Evolutionary conservation across 164 flowering plant genomes (phyloP), one percentile per base, ranked within the genome.

Genomic region (Vitis amurensis): DNA sequence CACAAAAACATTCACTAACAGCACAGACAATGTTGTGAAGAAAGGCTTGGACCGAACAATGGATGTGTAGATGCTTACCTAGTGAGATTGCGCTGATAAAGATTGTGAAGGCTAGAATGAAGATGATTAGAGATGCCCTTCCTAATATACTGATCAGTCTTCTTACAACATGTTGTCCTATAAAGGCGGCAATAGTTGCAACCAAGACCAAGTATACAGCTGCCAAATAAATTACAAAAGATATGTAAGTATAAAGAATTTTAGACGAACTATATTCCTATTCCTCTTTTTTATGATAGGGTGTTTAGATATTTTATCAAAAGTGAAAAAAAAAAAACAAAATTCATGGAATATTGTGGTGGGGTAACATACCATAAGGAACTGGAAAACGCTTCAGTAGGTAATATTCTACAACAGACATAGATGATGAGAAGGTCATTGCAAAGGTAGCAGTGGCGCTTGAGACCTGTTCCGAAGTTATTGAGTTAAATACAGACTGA

Each of bases 391-490:
- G 95, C 56, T 93, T 87, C 23, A 94, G 79, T 64, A 94, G 96
- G 82, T 91, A 94, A 75, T 94, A 94, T 77, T 94, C 98, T 19
- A 94, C 86, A 50, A 94, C 98, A 27, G 99, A 94, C 99, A 94
- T 94, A 48, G 99, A 92, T 16, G 99, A 93, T 53, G 99, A 94
- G 85, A 94, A 94, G 55, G 87, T 86, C 99, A 94, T 94, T 67
- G 96, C 99, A 81, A 94, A 94, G 69, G 99, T 92, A 73, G 98
- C 97, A 1, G 99, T 91, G 53, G 97, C 99, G 84, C 99, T 91
- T 61, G 99, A 89, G 52, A 94, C 99, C 99, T 92, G 86, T 77
- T 82, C 27, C 47, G 12, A 60, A 65, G 60, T 73, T 63, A 44
- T 47, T 19, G 68, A 68, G 31, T 64, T 14, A 15, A 64, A 14